Evolutionary conservation across 441 rosid genomes (phyloP).

Genomic region (Erodium texanum): DNA sequence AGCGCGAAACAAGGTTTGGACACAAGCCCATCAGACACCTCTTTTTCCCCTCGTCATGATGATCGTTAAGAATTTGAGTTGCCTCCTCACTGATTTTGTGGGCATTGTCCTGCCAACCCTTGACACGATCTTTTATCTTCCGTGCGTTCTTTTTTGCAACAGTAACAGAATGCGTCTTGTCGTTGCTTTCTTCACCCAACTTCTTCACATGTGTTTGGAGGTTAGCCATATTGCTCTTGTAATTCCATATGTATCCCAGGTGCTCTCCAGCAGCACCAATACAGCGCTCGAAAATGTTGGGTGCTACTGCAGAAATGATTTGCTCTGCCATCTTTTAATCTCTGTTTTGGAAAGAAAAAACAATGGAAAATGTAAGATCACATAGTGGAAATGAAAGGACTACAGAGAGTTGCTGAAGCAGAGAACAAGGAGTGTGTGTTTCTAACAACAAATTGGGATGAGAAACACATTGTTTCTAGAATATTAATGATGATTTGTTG

Average conservation of each 20-base stretch:
- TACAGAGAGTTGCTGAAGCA: no score
- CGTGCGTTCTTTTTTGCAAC: neutral
- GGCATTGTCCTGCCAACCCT: neutral
- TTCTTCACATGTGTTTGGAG: neutral
- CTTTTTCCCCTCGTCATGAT: neutral
- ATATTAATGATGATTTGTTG: no score
- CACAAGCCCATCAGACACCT: conserved; percentile 12
- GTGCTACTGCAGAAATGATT: neutral
- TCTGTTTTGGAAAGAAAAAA: no score
- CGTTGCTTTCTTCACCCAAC: neutral
- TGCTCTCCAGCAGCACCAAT: neutral
- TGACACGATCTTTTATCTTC: neutral
- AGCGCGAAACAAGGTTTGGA: conserved; percentile 8
- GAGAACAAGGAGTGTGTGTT: no score
- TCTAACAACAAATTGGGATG: no score
- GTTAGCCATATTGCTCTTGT: neutral
- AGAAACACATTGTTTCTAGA: no score
- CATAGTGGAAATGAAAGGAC: no score
- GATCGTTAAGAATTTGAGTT: neutral
- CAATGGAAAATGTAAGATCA: no score
- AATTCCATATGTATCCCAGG: neutral
- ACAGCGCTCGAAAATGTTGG: neutral
- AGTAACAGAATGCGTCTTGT: neutral
- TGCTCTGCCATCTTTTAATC: neutral
- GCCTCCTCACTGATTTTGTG: neutral